Conservation (phyloP, 2,329 filamentous ascomycete species). For the Aspergillus pseudoviridinutans region DNA sequence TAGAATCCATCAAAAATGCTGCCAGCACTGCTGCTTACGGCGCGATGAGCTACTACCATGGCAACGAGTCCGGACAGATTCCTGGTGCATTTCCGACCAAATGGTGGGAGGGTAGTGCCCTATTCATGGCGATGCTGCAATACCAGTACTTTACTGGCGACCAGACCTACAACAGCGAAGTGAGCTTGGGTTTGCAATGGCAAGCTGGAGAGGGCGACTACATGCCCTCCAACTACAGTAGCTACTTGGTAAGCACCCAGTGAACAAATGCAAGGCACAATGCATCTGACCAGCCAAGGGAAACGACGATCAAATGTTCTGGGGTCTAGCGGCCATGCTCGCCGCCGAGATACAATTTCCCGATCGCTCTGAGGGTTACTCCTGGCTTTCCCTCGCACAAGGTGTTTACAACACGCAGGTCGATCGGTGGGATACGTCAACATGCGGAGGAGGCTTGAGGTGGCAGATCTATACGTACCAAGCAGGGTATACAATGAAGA, state of each 20-base stretch:
- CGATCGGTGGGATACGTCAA: slow-evolving; percentile 63
- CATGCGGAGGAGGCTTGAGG: slow-evolving; percentile 67
- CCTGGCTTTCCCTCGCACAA: slow-evolving; percentile 56
- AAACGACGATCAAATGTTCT: slow-evolving; percentile 70
- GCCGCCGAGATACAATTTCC: slow-evolving; percentile 64
- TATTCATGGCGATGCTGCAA: slow-evolving; percentile 66
- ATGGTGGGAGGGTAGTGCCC: slow-evolving; percentile 69
- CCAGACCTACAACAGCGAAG: slow-evolving; percentile 56
- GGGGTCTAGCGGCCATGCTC: slow-evolving; percentile 64
- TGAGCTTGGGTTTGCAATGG: slow-evolving; percentile 40
- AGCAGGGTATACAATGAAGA: slow-evolving; percentile 78
- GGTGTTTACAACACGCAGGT: slow-evolving; percentile 71
- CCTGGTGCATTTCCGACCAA: slow-evolving; percentile 63
- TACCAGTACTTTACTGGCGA: slow-evolving; percentile 69
- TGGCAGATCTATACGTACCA: slow-evolving; percentile 82
- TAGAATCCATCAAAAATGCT: slow-evolving; percentile 44
- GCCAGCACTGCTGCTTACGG: slow-evolving; percentile 43
- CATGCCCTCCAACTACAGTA: slow-evolving; percentile 36
- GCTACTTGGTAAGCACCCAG: slow-evolving; percentile 19
- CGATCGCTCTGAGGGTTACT: slow-evolving; percentile 46
- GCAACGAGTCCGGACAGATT: slow-evolving; percentile 48
- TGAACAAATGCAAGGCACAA: not conserved
- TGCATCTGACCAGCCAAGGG: slow-evolving; percentile 35
- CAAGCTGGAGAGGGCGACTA: slow-evolving; percentile 35
- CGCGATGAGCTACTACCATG: slow-evolving; percentile 51